Percentiles rank a stretch among this genome's conserved stretches.
phyloP scores from a whole-genome alignment of 257 asterid species.

The Avicennia marina region DNA sequence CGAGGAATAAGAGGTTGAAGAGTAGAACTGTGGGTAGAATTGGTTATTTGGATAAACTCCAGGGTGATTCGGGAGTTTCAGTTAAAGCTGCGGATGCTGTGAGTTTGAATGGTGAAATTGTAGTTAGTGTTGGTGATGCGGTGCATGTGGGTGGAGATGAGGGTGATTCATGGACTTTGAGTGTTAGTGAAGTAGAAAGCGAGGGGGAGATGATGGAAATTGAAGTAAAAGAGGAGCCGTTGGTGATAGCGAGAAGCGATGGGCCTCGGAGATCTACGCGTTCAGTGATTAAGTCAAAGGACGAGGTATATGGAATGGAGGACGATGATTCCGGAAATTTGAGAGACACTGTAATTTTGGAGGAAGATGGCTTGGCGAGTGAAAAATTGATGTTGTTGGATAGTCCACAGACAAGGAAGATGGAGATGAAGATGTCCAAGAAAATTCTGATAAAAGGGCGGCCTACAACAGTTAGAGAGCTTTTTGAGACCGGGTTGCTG shows the following conservation, averaged over 20 bases:
- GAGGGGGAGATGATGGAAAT: constrained; percentile 52
- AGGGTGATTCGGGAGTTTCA: constrained; percentile 17
- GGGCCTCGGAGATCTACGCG: constrained; percentile 51
- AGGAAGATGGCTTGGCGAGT: constrained; percentile 35
- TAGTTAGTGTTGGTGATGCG: constrained; percentile 15
- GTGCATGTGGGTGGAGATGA: constrained; percentile 22
- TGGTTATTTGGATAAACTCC: constrained; percentile 25
- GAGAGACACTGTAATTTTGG: constrained; percentile 44
- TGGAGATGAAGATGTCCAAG: constrained; percentile 71
- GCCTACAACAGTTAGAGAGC: constrained; percentile 86
- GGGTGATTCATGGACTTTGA: constrained; percentile 24
- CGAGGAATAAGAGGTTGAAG: constrained; percentile 65
- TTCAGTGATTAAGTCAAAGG: constrained; percentile 36
- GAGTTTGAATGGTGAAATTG: constrained; percentile 21
- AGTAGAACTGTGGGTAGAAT: constrained; percentile 25
- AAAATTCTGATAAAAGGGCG: constrained; percentile 51
- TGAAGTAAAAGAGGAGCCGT: constrained; percentile 52
- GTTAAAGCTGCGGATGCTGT: constrained; percentile 22
- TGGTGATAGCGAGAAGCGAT: constrained; percentile 14
- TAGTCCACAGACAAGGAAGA: constrained; percentile 35
- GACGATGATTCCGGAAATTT: constrained; percentile 33
- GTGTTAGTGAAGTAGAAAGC: constrained; percentile 17
- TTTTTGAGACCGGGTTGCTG: constrained; percentile 81
- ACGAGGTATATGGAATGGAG: constrained; percentile 29
- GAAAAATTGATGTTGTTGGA: constrained; percentile 27